Evolutionary conservation across 305 asterid genomes (phyloP), one percentile per base, ranked within the genome.

Genomic region (Fraxinus floribunda): DNA sequence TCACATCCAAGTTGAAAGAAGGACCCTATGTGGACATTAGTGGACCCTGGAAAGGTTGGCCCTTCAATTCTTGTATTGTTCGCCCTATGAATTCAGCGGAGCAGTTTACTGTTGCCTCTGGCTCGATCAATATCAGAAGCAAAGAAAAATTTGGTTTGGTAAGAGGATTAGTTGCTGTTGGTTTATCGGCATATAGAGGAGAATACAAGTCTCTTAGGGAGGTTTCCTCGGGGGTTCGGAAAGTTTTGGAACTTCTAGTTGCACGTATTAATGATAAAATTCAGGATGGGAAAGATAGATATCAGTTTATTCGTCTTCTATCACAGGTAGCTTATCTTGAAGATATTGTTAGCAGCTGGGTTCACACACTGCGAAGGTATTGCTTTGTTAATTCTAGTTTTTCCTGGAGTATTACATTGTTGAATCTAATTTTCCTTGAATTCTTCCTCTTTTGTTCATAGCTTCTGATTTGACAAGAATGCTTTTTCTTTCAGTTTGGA

Each of bases 21-120:
- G 99, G 98, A 62, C 99, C 98, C 13, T 87, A 77, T 87, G 94
- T 94, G 84, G 88, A 88, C 71, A 84, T 93, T 22, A 80, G 78
- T 41, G 98, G 99, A 34, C 93, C 94, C 16, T 94, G 95, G 98
- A 96, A 90, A 90, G 94, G 97, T 72, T 94, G 98, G 99, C 98
- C 99, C 64, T 94, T 94, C 83, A 94, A 93, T 88, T 88, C 98
- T 76, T 94, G 98, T 82, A 92, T 96, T 81, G 85, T 90, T 86
- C 94, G 96, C 32, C 95, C 98, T n/a, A 72, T 80, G 80, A 85
- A 82, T 86, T 82, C 93, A 26, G 29, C 74, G 1, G 91, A 88
- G 76, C 88, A 86, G 83, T 87, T 80, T 83, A 62, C 83, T 78
- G 87, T 85, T 84, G 78, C 90, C 75, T 81, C 91, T 84, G 83